These are phyloP conservation scores for Russula foetens DNA, from an alignment of 768 basidiomycete species.

Conservation along the genomic window DNA sequence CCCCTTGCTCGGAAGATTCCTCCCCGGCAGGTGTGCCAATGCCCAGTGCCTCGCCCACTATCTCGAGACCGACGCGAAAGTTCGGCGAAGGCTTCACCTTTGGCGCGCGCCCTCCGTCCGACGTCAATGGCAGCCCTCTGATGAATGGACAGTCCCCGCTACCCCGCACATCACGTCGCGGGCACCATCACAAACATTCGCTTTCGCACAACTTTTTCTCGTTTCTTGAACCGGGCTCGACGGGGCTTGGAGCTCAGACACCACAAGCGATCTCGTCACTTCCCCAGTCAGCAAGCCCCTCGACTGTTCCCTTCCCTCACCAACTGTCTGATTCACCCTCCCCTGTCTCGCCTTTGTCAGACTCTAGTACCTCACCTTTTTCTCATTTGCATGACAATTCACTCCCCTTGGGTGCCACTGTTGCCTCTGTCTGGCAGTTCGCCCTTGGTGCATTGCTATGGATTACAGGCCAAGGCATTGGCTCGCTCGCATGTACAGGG, in stretches of 20 bases:
- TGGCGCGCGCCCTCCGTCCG: slow-evolving; percentile 44
- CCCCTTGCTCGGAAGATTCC: slow-evolving; percentile 17
- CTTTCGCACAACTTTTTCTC: slow-evolving; percentile 94
- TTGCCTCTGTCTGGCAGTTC: slow-evolving; percentile 38
- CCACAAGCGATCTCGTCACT: slow-evolving; percentile 47
- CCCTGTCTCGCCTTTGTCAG: not conserved
- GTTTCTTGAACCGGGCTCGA: slow-evolving; percentile 72
- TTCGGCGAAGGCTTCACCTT: slow-evolving; percentile 55
- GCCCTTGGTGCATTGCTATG: slow-evolving; percentile 68
- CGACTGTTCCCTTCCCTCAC: not conserved
- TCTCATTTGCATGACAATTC: slow-evolving; percentile 7
- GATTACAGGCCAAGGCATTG: slow-evolving; percentile 83
- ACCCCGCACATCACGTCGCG: slow-evolving; percentile 40
- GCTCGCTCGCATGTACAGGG: slow-evolving; percentile 82
- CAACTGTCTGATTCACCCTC: slow-evolving; percentile 1
- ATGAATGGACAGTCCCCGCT: slow-evolving; percentile 22
- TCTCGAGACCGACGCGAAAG: slow-evolving; percentile 30
- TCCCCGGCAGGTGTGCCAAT: slow-evolving; percentile 20
- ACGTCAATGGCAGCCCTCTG: slow-evolving; percentile 21
- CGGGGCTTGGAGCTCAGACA: slow-evolving; percentile 34
- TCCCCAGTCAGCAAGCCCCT: slow-evolving; percentile 17
- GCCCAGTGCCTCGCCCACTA: slow-evolving; percentile 37
- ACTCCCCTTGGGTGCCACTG: slow-evolving; percentile 14
- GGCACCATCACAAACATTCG: slow-evolving; percentile 91
- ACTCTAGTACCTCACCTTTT: slow-evolving; percentile 1